A percentile compares a stretch with the other conserved stretches of the same genome.
phyloP scores from a whole-genome alignment of 2,329 filamentous ascomycete genomes.

The Phaeosphaeriaceae sp. region DNA sequence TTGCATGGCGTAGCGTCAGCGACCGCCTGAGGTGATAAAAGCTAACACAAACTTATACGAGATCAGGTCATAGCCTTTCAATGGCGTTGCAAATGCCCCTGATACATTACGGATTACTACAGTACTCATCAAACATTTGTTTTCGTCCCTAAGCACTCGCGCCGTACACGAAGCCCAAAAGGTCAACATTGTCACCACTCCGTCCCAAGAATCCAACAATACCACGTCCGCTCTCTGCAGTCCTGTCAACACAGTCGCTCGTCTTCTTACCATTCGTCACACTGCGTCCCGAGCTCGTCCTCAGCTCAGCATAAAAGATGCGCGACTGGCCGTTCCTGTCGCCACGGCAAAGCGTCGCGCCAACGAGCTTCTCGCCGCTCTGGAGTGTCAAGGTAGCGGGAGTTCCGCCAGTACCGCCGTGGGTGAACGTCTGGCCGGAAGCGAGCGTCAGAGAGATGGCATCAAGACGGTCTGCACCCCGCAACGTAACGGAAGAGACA shows the following conservation, averaged over 20 bases:
- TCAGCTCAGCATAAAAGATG: constrained; percentile 64
- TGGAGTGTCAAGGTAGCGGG: constrained; percentile 54
- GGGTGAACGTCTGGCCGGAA: constrained; percentile 58
- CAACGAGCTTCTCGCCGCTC: constrained; percentile 57
- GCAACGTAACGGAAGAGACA: constrained; percentile 52
- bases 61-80: not conserved
- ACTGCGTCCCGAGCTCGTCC: constrained; percentile 58
- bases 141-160: not conserved
- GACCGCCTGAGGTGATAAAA: not conserved
- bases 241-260: constrained; percentile 55
- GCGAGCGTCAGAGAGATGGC: constrained; percentile 56
- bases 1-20: not conserved
- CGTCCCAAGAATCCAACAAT: constrained; percentile 63
- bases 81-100: not conserved
- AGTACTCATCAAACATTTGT: not conserved
- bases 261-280: constrained; percentile 57
- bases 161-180: constrained; percentile 51
- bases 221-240: constrained; percentile 58
- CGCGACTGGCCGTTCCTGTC: constrained; percentile 56
- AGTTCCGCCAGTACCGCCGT: constrained; percentile 63
- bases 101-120: not conserved
- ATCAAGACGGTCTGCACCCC: constrained; percentile 60
- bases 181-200: constrained; percentile 63
- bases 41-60: not conserved
- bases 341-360: constrained; percentile 60